Evolutionary conservation across 2,329 filamentous ascomycete species (phyloP).

Genomic region (Pseudopyrenochaeta lycopersici): DNA sequence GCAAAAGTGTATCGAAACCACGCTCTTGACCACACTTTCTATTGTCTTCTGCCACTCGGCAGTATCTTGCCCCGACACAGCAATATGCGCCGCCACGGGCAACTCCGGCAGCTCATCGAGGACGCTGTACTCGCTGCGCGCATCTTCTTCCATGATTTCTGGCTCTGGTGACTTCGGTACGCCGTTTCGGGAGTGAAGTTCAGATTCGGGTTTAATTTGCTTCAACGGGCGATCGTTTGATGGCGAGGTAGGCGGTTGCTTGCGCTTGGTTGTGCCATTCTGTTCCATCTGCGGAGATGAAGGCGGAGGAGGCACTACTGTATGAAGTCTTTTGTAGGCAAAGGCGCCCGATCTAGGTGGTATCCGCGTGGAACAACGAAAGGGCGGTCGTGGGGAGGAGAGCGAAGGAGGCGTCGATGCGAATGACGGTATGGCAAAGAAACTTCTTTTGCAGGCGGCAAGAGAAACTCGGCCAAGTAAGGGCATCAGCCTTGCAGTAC

Average conservation of each 20-base stretch:
- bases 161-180: slow-evolving; percentile 27
- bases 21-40: slow-evolving; percentile 90
- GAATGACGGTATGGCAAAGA: slow-evolving; percentile 22
- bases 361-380: slow-evolving; percentile 3
- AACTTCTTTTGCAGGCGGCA: slow-evolving; percentile 41
- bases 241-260: slow-evolving; percentile 60
- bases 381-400: slow-evolving; percentile 13
- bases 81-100: slow-evolving; percentile 39
- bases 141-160: slow-evolving; percentile 45
- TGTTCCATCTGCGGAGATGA: slow-evolving; percentile 55
- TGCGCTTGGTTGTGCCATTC: slow-evolving; percentile 64
- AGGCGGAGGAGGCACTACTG: slow-evolving; percentile 6
- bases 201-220: slow-evolving; percentile 61
- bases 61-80: slow-evolving; percentile 66
- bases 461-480: slow-evolving; percentile 36
- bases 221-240: slow-evolving; percentile 62
- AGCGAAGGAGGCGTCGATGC: neutral
- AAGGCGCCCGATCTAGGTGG: slow-evolving; percentile 11
- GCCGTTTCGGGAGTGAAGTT: slow-evolving; percentile 51
- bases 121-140: slow-evolving; percentile 43
- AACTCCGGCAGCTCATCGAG: slow-evolving; percentile 51
- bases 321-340: slow-evolving; percentile 10
- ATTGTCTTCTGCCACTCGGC: slow-evolving; percentile 96
- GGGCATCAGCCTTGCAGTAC: slow-evolving; percentile 31
- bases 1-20: slow-evolving; percentile 99